Conservation (phyloP, 306 rosid genomes). For the Prunus mira region DNA sequence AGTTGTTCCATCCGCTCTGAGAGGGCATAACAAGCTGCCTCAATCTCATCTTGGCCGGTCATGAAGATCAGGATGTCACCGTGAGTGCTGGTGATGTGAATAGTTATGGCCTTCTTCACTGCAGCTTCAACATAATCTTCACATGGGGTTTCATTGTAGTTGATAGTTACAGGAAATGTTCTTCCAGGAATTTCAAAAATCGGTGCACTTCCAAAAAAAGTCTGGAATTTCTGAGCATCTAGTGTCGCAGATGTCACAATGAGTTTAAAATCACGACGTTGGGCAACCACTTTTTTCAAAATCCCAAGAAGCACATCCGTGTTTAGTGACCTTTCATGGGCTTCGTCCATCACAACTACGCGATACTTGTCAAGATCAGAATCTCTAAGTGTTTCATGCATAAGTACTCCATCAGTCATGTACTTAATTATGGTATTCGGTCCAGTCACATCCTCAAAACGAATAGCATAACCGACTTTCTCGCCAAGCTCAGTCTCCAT, state of each 20-base stretch:
- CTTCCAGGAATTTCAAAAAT: constrained; percentile 86
- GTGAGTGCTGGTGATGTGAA: constrained; percentile 81
- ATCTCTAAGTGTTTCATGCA: constrained; percentile 89
- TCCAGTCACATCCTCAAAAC: constrained; percentile 96
- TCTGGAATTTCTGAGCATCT: constrained; percentile 81
- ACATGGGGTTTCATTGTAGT: constrained; percentile 78
- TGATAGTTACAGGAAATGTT: constrained; percentile 80
- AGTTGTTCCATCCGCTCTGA: constrained; percentile 87
- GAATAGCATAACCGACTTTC: constrained; percentile 91
- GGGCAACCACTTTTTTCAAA: constrained; percentile 88
- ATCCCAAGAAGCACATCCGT: constrained; percentile 95
- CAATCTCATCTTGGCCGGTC: constrained; percentile 99
- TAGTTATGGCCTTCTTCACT: constrained; percentile 92
- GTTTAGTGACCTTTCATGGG: constrained; percentile 92
- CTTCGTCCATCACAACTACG: constrained; percentile 97
- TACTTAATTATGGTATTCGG: constrained; percentile 81
- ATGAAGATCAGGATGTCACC: constrained; percentile 97
- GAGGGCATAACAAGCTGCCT: constrained; percentile 92
- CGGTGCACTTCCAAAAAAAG: constrained; percentile 89
- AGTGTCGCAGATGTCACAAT: constrained; percentile 95
- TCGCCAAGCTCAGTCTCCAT: constrained; percentile 95
- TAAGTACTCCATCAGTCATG: constrained; percentile 97
- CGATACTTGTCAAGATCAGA: constrained; percentile 89
- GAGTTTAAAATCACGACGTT: constrained; percentile 87
- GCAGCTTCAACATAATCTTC: constrained; percentile 98